Base-by-base conservation (phyloP, 768 basidiomycete genomes). In the Hypholoma fasciculare region DNA sequence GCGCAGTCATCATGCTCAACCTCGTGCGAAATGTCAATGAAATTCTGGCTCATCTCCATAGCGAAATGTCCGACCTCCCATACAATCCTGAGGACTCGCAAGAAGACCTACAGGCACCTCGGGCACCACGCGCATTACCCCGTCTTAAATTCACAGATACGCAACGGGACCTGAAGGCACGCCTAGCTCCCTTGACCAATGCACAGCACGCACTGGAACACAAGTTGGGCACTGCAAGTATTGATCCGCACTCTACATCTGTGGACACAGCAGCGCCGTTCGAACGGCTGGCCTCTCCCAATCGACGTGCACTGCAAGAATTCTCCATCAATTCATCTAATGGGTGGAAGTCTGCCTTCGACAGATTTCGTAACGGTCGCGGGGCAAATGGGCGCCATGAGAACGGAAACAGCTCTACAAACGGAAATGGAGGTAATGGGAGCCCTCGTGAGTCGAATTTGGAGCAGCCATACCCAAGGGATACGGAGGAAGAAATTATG, bases 1-100 rank as follows among this genome's bases (percentile, higher is more conserved):
- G 88, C 19, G 74, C 83, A 14, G 88, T 93, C 57, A 85, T 93
- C 57, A 85, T 88, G 62, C 82, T 92, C 64, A 93, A 93, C 69
- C 83, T 93, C 69, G 79, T 92, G 53, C 85, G 88, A 65, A 90
- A 89, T 60, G 79, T 90, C 64, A 83, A 87, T 60, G 73, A 76
- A 27, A 82, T 89, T 46, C 76, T 90, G 19, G 81, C 88, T 49
- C 73, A 82, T 40, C 74, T 89, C 42, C 66, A 72, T 14, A 78
- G 78, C 36, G 87, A 88, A 62, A 85, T 89, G 80, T 70, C 79
- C 20, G 78, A 72, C 65, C 69, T 71, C 52, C 73, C 74, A 52
- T 64, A 63, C 56, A 55, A 69, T 58, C 62, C 67, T 48, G 78
- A 79, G 57, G 80, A 77, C 56, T 78, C 79, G 4, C 65, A 72